These are phyloP conservation scores for Ogataea sp. DNA, from an alignment of 805 yeast species.

Conservation along the genomic window DNA sequence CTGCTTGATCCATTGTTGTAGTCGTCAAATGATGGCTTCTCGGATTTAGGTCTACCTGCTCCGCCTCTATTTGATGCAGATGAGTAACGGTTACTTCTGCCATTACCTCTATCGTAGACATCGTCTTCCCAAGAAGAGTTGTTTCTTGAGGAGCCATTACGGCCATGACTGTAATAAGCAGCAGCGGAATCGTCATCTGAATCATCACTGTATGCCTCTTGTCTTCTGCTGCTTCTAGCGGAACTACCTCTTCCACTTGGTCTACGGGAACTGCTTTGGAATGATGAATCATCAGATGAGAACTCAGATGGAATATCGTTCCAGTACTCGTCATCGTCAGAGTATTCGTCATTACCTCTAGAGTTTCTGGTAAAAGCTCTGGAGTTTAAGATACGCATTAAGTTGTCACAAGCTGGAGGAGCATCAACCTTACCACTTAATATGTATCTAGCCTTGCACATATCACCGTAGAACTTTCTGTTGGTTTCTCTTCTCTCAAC, in stretches of 20 bases:
- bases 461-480: slow-evolving; percentile 85
- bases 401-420: slow-evolving; percentile 84
- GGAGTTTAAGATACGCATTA: slow-evolving; percentile 79
- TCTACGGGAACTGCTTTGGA: slow-evolving; percentile 10
- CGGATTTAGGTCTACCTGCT: slow-evolving; percentile 22
- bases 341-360: slow-evolving; percentile 41
- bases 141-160: slow-evolving; percentile 6
- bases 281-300: slow-evolving; percentile 39
- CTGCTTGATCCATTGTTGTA: slow-evolving; percentile 5
- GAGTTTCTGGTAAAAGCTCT: slow-evolving; percentile 54
- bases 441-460: slow-evolving; percentile 81
- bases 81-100: slow-evolving; percentile 8
- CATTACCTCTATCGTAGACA: slow-evolving; percentile 53
- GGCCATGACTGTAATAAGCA: slow-evolving; percentile 11
- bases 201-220: slow-evolving; percentile 22
- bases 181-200: slow-evolving; percentile 32
- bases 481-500: slow-evolving; percentile 97
- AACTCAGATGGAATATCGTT: slow-evolving; percentile 70
- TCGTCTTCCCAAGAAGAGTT: slow-evolving; percentile 80
- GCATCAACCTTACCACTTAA: slow-evolving; percentile 84
- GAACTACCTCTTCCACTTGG: slow-evolving; percentile 6
- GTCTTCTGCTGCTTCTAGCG: no score
- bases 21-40: slow-evolving; percentile 27
- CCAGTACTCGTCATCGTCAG: slow-evolving; percentile 58
- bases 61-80: slow-evolving; percentile 20